Evolutionary conservation across 2,329 filamentous ascomycete species (phyloP), one percentile per base, ranked within the genome.

Genomic region (Alternaria arborescens): DNA sequence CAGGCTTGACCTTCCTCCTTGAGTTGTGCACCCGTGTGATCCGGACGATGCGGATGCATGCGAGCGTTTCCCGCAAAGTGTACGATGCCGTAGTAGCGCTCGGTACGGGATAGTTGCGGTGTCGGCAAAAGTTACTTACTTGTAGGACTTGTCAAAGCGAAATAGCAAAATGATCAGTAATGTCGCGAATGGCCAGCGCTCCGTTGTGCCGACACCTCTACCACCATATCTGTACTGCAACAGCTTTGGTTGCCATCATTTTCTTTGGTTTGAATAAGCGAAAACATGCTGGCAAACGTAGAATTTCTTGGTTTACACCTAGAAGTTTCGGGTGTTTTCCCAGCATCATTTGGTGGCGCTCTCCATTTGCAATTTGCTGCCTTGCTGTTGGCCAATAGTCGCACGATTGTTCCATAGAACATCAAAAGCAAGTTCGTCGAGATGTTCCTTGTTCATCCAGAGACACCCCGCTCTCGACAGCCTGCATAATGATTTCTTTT

Each of bases 1-100:
- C 24, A 56, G 46, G 38, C 42, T 40, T 46, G 53, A 50, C 44
- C 53, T 48, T 42, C 46, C 32, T 50, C 20, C 30, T 50, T 50
- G 46, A 42, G 32, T 34, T 51, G 5, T 30, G 14, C 34, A 30
- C 38, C 40, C 28, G 26, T 24, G 32, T 46, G 26, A 20, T 43
- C 55, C 26, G 28, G 5, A 46, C n/a, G n/a, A 28, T 36, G 41
- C 50, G 50, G 50, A 22, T 54, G 11, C 18, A 40, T 38, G 46
- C 14, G 46, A 50, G 46, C 32, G 46, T 24, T 24, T 50, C 14
- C 22, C 11, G 46, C 20, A 22, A 26, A 50, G 32, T 36, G 1
- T 36, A 8, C 14, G 10, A 36, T 24, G 32, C 46, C 46, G 30
- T 34, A 30, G 22, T 36, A 36, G 34, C 46, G 22, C 32, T 50